A percentile compares a stretch with the other conserved stretches of the same genome.
Evolutionary conservation across 208 protist species (phyloP).

Genomic region (Porcisia deanei): DNA sequence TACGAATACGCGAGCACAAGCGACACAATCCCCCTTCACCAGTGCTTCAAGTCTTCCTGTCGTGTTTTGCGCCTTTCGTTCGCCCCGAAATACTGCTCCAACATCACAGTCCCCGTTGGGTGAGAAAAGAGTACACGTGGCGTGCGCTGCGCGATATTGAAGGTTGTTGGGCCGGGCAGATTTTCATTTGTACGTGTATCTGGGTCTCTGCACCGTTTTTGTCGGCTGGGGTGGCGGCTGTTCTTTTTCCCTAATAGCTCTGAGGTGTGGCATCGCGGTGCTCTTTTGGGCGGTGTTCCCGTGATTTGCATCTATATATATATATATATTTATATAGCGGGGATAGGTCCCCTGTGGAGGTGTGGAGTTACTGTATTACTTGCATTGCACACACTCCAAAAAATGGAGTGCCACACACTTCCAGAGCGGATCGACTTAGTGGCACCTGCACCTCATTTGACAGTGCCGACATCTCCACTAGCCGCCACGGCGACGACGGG

Average conservation of each 20-base stretch:
- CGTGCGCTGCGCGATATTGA: too few species aligned
- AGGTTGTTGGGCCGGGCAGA: not conserved
- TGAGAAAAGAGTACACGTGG: not conserved
- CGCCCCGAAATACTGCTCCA: not conserved
- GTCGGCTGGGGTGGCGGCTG: too few species aligned
- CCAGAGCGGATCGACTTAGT: not conserved
- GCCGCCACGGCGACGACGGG: constrained; percentile 12
- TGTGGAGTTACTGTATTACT: too few species aligned
- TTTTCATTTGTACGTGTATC: not conserved
- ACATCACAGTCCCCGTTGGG: too few species aligned
- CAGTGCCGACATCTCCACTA: constrained; percentile 4
- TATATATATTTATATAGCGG: too few species aligned
- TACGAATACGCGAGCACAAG: not conserved
- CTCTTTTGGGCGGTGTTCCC: too few species aligned
- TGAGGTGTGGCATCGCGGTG: too few species aligned
- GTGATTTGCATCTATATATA: not conserved
- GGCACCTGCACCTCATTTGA: not conserved
- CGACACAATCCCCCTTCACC: not conserved
- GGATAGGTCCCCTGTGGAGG: too few species aligned
- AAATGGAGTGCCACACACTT: not conserved
- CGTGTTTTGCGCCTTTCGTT: not conserved
- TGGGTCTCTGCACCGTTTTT: too few species aligned
- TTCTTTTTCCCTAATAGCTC: too few species aligned
- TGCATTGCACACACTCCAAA: not conserved
- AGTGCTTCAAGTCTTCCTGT: not conserved